Conservation (phyloP, 2,329 filamentous ascomycete species). For the Cordyceps militaris region DNA sequence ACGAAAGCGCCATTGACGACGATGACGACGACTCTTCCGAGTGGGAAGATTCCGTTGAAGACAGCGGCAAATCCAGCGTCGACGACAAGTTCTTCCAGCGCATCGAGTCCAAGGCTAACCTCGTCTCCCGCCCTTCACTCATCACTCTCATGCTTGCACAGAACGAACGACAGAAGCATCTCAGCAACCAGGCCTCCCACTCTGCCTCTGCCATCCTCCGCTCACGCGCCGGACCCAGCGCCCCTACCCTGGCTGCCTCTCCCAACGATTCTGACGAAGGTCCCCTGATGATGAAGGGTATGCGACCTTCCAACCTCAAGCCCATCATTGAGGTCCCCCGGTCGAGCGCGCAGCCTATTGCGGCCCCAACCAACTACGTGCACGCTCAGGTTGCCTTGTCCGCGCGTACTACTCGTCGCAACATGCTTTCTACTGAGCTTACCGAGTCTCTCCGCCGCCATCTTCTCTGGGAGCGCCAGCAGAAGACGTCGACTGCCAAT, state of each 20-base stretch:
- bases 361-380: conserved; percentile 58
- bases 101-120: conserved; percentile 78
- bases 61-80: conserved; percentile 75
- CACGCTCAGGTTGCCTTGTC: conserved; percentile 71
- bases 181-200: conserved; percentile 63
- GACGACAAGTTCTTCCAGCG: conserved; percentile 83
- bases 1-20: conserved; percentile 76
- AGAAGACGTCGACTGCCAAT: conserved; percentile 83
- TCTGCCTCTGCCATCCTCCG: conserved; percentile 62
- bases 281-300: conserved; percentile 57
- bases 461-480: conserved; percentile 89
- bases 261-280: conserved; percentile 56
- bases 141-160: conserved; percentile 83
- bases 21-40: conserved; percentile 59
- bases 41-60: conserved; percentile 63
- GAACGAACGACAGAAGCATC: conserved; percentile 60
- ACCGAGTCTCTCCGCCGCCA: conserved; percentile 89
- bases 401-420: conserved; percentile 81
- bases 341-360: conserved; percentile 69
- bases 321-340: conserved; percentile 58
- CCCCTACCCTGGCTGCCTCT: conserved; percentile 39
- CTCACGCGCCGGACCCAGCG: conserved; percentile 43
- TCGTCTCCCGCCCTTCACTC: conserved; percentile 79
- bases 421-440: conserved; percentile 93
- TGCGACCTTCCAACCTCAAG: conserved; percentile 41